Percentiles rank a stretch among this genome's conserved stretches.
Conservation (phyloP, 306 rosid genomes). For the Oemleria cerasiformis region DNA sequence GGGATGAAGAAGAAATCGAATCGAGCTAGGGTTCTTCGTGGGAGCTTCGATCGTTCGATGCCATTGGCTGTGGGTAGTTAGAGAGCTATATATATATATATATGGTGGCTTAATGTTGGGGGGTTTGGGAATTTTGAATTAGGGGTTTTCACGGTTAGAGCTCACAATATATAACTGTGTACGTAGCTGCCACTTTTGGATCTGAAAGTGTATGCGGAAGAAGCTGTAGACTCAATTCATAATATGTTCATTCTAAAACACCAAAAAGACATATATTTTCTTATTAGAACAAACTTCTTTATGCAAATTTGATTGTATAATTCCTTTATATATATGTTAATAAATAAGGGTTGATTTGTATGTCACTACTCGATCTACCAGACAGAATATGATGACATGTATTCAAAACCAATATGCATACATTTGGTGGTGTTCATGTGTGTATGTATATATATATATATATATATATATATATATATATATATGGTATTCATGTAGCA, state of each 20-base stretch:
- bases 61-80: conserved; percentile 39
- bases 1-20: conserved; percentile 22
- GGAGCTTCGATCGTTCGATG: conserved; percentile 40
- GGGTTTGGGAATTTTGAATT: not conserved
- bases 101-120: not conserved
- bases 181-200: not conserved
- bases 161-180: not conserved
- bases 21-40: conserved; percentile 37
- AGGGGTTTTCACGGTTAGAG: not conserved
- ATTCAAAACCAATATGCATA: not conserved
- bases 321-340: not conserved
- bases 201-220: not conserved
- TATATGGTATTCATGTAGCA: too few species aligned
- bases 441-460: too few species aligned
- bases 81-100: not conserved
- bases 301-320: not conserved
- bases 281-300: not conserved
- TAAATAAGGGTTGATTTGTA: not conserved
- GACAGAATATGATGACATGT: not conserved
- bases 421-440: not conserved
- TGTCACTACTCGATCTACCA: not conserved
- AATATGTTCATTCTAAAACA: not conserved
- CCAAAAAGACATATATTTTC: not conserved
- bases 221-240: not conserved
- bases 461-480: too few species aligned